phyloP scores from a whole-genome alignment of 148 eudicot genomes.

The Nepenthes mirabilis region DNA sequence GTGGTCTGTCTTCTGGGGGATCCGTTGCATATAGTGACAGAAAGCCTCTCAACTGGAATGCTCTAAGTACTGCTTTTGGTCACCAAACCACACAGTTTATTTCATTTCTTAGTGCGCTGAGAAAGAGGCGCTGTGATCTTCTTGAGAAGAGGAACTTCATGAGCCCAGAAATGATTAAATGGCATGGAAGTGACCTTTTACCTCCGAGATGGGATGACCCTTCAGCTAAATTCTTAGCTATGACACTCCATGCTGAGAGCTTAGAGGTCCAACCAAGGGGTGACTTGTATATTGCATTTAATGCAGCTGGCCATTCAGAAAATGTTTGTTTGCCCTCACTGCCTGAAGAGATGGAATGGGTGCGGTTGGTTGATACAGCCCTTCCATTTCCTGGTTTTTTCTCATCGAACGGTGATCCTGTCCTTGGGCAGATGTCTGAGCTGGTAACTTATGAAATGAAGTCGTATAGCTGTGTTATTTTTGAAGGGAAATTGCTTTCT shows the following conservation, averaged over 20 bases:
- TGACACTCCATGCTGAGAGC: slow-evolving; percentile 52
- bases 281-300: slow-evolving; percentile 60
- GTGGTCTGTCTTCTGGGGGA: slow-evolving; percentile 82
- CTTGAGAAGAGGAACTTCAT: slow-evolving; percentile 52
- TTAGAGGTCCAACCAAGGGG: slow-evolving; percentile 19
- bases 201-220: slow-evolving; percentile 84
- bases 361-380: slow-evolving; percentile 70
- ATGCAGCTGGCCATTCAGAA: slow-evolving; percentile 35
- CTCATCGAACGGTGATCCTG: slow-evolving; percentile 41
- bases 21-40: slow-evolving; percentile 36
- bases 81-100: slow-evolving; percentile 57
- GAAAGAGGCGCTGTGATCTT: slow-evolving; percentile 57
- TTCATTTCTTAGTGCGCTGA: slow-evolving; percentile 55
- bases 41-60: slow-evolving; percentile 63
- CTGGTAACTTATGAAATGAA: slow-evolving; percentile 46
- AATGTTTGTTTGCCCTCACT: slow-evolving; percentile 42
- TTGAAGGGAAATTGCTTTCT: slow-evolving; percentile 30
- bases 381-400: slow-evolving; percentile 82
- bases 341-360: slow-evolving; percentile 46
- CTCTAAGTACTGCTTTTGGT: slow-evolving; percentile 55
- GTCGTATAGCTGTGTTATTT: slow-evolving; percentile 67
- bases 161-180: slow-evolving; percentile 54
- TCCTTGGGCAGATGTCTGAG: slow-evolving; percentile 40
- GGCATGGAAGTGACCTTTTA: slow-evolving; percentile 45
- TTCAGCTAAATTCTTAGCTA: slow-evolving; percentile 54